phyloP scores from a whole-genome alignment of 2,329 filamentous ascomycete species.

The Colletotrichum camelliae region DNA sequence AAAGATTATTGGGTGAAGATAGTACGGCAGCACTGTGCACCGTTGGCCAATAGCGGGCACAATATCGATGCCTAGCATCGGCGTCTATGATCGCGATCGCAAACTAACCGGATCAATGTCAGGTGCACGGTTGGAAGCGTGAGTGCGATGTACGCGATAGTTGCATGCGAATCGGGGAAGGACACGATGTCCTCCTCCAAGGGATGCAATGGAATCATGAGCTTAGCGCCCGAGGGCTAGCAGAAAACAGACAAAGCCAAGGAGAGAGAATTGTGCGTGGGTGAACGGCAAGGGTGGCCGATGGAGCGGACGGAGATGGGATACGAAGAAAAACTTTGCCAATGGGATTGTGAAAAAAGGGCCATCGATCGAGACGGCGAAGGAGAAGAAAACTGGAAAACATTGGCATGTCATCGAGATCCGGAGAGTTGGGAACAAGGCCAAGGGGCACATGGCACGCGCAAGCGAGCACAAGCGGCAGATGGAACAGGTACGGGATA shows the following conservation, averaged over 20 bases:
- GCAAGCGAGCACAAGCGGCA: not conserved
- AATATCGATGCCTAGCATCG: not conserved
- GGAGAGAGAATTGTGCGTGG: not conserved
- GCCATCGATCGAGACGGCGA: not conserved
- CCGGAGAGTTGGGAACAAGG: not conserved
- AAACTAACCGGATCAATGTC: not conserved
- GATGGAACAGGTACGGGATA: not conserved
- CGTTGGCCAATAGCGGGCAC: not conserved
- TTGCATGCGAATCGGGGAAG: not conserved
- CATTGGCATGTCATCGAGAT: constrained; percentile 16
- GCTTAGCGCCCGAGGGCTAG: not conserved
- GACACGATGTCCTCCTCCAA: not conserved
- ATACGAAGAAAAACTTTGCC: not conserved
- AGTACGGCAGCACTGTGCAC: not conserved
- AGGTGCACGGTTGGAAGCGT: not conserved
- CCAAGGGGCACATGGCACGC: not conserved
- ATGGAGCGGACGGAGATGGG: not conserved
- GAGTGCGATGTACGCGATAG: not conserved
- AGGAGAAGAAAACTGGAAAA: not conserved
- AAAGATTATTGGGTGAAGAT: not conserved
- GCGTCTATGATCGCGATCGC: not conserved
- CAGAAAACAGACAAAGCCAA: not conserved
- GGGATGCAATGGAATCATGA: not conserved
- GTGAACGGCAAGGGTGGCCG: not conserved
- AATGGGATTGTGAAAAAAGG: not conserved